Percentiles rank a stretch among this genome's conserved stretches.
Conservation (phyloP, 768 basidiomycete genomes). For the Tricholoma sp. region DNA sequence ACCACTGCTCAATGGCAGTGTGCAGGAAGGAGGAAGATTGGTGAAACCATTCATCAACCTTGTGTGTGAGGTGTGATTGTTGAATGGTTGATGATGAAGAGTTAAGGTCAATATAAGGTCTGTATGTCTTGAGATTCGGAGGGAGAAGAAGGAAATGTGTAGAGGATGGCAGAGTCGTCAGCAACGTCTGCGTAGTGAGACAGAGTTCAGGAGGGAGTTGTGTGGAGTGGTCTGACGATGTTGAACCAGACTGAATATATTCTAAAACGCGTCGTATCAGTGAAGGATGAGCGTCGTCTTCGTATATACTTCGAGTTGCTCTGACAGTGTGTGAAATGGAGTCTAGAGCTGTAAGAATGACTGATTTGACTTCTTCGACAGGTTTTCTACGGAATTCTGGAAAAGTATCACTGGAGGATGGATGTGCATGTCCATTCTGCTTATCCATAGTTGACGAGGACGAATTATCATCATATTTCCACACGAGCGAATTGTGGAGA, state of each 20-base stretch:
- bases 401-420: conserved; percentile 8
- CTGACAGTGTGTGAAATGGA: conserved; percentile 54
- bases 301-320: conserved; percentile 55
- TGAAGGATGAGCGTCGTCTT: conserved; percentile 32
- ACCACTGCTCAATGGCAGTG: conserved; percentile 47
- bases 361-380: conserved; percentile 50
- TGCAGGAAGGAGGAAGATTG: conserved; percentile 43
- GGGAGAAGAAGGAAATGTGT: conserved; percentile 80
- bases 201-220: conserved; percentile 46
- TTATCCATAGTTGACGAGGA: conserved; percentile 11
- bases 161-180: conserved; percentile 74
- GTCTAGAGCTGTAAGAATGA: conserved; percentile 45
- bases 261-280: conserved; percentile 54
- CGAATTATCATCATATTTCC: conserved; percentile 18
- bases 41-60: conserved; percentile 60
- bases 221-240: conserved; percentile 10
- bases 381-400: conserved; percentile 26
- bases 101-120: conserved; percentile 75
- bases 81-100: conserved; percentile 52
- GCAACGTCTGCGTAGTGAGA: conserved; percentile 62
- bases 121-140: conserved; percentile 63
- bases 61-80: conserved; percentile 36
- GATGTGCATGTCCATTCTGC: conserved; percentile 31
- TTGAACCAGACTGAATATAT: conserved; percentile 53
- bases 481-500: conserved; percentile 40